Conservation (phyloP, 2,329 filamentous ascomycete genomes). For the Pseudogymnoascus verrucosus region DNA sequence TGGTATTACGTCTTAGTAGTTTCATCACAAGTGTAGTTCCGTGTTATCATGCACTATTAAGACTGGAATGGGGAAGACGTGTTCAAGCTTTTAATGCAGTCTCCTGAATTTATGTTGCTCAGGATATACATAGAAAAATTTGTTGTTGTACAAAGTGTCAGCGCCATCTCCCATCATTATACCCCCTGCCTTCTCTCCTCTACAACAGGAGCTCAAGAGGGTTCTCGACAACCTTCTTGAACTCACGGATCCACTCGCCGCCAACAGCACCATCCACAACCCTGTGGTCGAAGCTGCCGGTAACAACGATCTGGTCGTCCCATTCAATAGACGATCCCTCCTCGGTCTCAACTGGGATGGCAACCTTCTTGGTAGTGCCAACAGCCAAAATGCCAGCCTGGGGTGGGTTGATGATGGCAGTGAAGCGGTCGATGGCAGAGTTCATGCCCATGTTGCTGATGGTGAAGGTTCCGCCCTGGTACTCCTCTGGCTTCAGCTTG, state of each 20-base stretch:
- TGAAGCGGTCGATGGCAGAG: constrained; percentile 89
- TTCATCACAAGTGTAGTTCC: background rate
- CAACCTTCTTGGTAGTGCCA: constrained; percentile 91
- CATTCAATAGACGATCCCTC: constrained; percentile 73
- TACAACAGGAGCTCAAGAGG: constrained; percentile 90
- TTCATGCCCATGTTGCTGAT: constrained; percentile 99
- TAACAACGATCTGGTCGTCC: constrained; percentile 96
- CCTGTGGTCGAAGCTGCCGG: constrained; percentile 97
- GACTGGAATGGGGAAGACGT: background rate
- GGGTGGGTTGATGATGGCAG: constrained; percentile 96
- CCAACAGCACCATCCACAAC: constrained; percentile 94
- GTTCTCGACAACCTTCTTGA: constrained; percentile 98
- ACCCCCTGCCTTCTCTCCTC: constrained; percentile 18
- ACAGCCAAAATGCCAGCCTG: constrained; percentile 94
- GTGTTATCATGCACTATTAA: background rate
- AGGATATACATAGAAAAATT: constrained; percentile 9
- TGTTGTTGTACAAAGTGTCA: constrained; percentile 10
- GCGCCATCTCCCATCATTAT: constrained; percentile 3
- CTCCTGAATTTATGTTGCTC: constrained; percentile 6
- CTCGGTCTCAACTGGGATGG: constrained; percentile 75
- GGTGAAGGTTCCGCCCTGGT: constrained; percentile 97
- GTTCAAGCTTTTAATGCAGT: constrained; percentile 4
- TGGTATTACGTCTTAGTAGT: background rate
- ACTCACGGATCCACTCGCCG: constrained; percentile 90
- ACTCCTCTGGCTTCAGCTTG: constrained; percentile 99